Conservation (phyloP, 768 basidiomycete genomes). For the Amanita pseudoporphyria region DNA sequence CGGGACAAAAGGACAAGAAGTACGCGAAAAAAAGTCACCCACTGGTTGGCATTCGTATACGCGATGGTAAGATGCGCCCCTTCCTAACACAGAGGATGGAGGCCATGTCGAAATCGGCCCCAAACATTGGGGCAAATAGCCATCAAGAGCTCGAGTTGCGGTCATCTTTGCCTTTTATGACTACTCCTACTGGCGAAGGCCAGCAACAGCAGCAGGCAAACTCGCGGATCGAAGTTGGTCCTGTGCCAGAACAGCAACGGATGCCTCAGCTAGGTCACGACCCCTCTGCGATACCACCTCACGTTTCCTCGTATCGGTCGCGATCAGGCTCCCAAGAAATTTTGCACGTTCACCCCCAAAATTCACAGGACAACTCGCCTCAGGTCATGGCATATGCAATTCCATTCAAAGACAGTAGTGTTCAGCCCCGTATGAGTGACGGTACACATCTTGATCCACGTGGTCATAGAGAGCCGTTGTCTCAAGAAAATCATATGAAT, state of each 20-base stretch:
- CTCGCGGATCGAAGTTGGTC: background rate
- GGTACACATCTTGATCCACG: background rate
- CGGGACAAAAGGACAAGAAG: conserved; percentile 26
- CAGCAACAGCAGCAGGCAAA: background rate
- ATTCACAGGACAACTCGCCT: background rate
- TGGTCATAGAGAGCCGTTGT: background rate
- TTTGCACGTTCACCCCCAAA: background rate
- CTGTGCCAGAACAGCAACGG: background rate
- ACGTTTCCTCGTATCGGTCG: background rate
- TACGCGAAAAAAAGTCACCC: conserved; percentile 32
- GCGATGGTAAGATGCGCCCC: conserved; percentile 24
- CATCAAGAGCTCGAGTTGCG: background rate
- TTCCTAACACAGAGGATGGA: conserved; percentile 5
- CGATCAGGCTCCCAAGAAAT: background rate
- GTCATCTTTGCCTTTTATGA: background rate
- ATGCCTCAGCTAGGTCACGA: background rate
- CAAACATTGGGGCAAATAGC: background rate
- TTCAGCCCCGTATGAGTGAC: background rate
- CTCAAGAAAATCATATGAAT: background rate
- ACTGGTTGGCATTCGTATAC: conserved; percentile 36
- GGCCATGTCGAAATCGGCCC: conserved; percentile 2
- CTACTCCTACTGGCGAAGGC: background rate
- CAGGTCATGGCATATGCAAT: background rate
- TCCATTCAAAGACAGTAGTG: background rate
- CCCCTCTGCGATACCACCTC: background rate